A percentile compares a stretch with the other conserved stretches of the same genome.
Conservation (phyloP, 1,284 basidiomycete species). For the Boletus sp. region DNA sequence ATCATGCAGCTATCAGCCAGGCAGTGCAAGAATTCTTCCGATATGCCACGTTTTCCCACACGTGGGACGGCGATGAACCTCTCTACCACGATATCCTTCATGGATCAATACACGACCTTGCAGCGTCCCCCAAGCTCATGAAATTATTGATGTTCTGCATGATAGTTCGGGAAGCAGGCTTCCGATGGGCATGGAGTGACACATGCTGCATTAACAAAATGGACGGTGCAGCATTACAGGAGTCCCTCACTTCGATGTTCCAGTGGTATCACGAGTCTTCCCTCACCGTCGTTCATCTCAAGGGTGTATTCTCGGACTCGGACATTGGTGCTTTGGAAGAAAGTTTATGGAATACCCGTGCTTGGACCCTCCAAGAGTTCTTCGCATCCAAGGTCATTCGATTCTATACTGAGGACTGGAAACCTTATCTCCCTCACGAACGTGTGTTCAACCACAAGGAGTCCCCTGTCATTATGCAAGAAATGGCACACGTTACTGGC, state of each 20-base stretch:
- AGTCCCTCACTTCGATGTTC: slow-evolving; percentile 34
- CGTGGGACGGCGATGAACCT: slow-evolving; percentile 28
- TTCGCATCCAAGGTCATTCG: slow-evolving; percentile 28
- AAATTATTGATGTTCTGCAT: slow-evolving; percentile 29
- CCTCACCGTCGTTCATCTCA: slow-evolving; percentile 29
- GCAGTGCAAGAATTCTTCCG: slow-evolving; percentile 18
- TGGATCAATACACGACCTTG: slow-evolving; percentile 17
- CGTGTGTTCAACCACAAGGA: slow-evolving; percentile 24
- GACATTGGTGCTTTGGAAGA: slow-evolving; percentile 5
- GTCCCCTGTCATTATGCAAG: slow-evolving; percentile 18
- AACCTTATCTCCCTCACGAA: slow-evolving; percentile 22
- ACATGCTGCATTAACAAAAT: slow-evolving; percentile 32
- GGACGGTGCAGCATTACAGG: slow-evolving; percentile 21
- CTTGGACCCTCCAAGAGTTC: slow-evolving; percentile 35
- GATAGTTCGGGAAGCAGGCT: slow-evolving; percentile 21
- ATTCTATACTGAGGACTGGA: slow-evolving; percentile 29
- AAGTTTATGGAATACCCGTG: slow-evolving; percentile 30
- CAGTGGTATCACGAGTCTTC: slow-evolving; percentile 30
- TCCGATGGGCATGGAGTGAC: slow-evolving; percentile 33
- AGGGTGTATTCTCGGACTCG: slow-evolving; percentile 18
- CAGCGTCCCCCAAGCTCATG: slow-evolving; percentile 9
- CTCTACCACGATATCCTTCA: slow-evolving; percentile 18
- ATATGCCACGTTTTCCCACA: slow-evolving; percentile 33
- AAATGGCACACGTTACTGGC: slow-evolving; percentile 25
- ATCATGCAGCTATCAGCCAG: slow-evolving; percentile 11